Evolutionary conservation across 306 rosid species (phyloP), one percentile per base, ranked within the genome.

Genomic region (Vachellia collinsii): DNA sequence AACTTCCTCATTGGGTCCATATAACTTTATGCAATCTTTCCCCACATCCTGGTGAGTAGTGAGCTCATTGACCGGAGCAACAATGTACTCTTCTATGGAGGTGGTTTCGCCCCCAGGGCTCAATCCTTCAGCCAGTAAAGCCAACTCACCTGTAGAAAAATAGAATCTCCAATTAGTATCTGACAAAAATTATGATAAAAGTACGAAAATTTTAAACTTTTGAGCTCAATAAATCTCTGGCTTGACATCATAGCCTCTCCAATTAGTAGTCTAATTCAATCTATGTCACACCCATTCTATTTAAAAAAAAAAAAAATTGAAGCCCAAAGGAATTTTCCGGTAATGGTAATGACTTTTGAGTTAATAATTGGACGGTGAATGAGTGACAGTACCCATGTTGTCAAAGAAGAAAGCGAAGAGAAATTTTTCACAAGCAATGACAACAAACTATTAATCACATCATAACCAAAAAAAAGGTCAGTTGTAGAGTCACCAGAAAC

Each of bases 71-170:
- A 88, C 97, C 6, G 98, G 99, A 62, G 98, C 96, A 84, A 95
- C 94, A 17, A 95, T 88, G 83, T 93, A 93, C 85, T 95, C 98
- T 89, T 95, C 98, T 10, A 93, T 25, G 53, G 91, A 86, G 46
- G 94, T 93, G 63, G 89, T 86, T 63, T 93, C 99, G 44, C 91
- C 97, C 37, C 97, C 99, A 37, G 91, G 97, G 69, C 88, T 89
- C 53, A 95, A 93, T 85, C 99, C 99, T 94, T 95, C 99, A 46
- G 92, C 96, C 70, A 95, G 82, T 72, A 95, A 87, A 79, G 99
- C 99, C 97, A 95, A 72, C 87, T 95, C 99, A 79, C 96, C 98
- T 95, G 80, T 74, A 82, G 65, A 89, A 80, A 75, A 84, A 84
- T 64, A 4, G 13, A 43, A 13, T 72, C 39, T 78, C 77, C 19